Conservation (phyloP, 225 moss, liverwort and hornwort species). For the Climacium dendroides region DNA sequence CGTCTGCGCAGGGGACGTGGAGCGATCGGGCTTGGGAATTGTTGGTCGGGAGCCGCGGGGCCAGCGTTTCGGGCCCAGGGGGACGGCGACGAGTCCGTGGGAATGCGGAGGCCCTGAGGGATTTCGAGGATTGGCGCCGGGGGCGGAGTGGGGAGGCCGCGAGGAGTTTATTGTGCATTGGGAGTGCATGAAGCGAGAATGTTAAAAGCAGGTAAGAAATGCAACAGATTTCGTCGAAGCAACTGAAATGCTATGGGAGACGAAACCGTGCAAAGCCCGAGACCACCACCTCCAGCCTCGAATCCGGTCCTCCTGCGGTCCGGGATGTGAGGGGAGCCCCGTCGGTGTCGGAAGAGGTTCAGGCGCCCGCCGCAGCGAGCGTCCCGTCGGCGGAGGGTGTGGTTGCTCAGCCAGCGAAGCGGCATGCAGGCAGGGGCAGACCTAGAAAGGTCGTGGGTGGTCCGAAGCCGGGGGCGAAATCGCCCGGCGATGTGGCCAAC, state of each 20-base stretch:
- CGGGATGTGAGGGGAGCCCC: slow-evolving; percentile 19
- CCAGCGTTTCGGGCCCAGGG: neutral
- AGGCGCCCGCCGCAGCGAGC: slow-evolving; percentile 1
- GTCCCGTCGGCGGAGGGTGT: slow-evolving; percentile 3
- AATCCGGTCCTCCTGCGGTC: neutral
- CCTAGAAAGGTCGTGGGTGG: slow-evolving; percentile 27
- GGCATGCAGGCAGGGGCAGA: slow-evolving; percentile 29
- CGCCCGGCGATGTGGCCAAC: slow-evolving; percentile 16
- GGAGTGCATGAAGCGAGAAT: slow-evolving; percentile 56
- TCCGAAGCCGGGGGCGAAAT: slow-evolving; percentile 3
- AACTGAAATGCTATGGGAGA: slow-evolving; percentile 68
- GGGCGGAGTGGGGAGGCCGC: neutral
- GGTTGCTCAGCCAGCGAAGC: slow-evolving; percentile 2
- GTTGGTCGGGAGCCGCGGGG: neutral
- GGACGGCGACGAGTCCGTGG: neutral
- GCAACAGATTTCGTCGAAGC: slow-evolving; percentile 60
- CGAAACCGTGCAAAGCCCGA: slow-evolving; percentile 47
- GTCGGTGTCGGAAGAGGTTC: slow-evolving; percentile 18
- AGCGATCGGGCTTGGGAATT: neutral
- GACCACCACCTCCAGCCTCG: slow-evolving; percentile 11
- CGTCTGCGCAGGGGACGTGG: neutral
- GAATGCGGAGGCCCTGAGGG: neutral
- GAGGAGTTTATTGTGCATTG: neutral
- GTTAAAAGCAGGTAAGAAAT: slow-evolving; percentile 57
- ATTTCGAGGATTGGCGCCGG: neutral